Conservation (phyloP, 495 filamentous ascomycete species). For the Chaetomium tenue region DNA sequence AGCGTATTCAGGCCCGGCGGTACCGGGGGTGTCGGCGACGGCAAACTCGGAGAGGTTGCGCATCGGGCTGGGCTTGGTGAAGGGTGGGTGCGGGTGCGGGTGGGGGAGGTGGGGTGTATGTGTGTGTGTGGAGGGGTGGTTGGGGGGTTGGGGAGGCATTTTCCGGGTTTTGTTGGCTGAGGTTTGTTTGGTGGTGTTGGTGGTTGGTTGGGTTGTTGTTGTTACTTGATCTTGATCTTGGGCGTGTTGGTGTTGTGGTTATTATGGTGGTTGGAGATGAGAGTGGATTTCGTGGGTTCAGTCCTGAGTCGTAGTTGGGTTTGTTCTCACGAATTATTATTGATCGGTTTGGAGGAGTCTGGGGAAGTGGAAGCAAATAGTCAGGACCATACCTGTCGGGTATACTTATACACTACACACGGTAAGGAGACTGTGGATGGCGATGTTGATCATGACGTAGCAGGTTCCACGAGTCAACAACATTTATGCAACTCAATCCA, state of each 20-base stretch:
- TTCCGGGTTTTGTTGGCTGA: neutral
- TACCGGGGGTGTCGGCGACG: slow-evolving; percentile 30
- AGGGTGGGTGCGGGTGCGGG: slow-evolving; percentile 40
- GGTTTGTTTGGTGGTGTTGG: no score
- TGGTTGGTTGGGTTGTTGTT: neutral
- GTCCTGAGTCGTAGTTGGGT: neutral
- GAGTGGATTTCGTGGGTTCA: neutral
- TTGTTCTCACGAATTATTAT: no score
- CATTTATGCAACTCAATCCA: neutral
- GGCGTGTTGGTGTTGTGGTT: no score
- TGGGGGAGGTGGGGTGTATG: slow-evolving; percentile 45
- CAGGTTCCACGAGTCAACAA: neutral
- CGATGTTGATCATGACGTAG: slow-evolving; percentile 20
- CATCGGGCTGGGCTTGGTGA: slow-evolving; percentile 44
- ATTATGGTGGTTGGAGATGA: no score
- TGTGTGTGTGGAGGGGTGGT: neutral
- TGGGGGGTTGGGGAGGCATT: neutral
- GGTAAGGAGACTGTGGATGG: neutral
- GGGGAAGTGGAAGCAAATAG: neutral
- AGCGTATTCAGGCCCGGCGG: slow-evolving; percentile 15
- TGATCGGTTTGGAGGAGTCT: neutral
- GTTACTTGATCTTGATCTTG: neutral
- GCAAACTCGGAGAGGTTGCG: slow-evolving; percentile 51
- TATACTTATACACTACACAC: neutral
- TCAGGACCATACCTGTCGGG: neutral